Base-by-base conservation (phyloP, 2,329 filamentous ascomycete genomes). In the Sarocladiaceae sp. region DNA sequence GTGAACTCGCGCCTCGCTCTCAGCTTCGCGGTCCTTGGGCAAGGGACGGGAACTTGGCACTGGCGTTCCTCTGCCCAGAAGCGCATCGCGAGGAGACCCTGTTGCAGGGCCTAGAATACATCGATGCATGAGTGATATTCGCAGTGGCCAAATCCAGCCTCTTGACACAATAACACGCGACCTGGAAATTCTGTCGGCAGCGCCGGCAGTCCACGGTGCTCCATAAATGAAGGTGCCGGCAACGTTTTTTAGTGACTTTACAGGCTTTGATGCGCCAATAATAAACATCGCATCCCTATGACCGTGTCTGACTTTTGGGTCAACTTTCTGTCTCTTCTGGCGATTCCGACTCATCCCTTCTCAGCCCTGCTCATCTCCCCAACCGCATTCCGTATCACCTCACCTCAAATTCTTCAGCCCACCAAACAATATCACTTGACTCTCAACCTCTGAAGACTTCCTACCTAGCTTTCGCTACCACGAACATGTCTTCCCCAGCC, bases 401-500 rank as follows among this genome's bases (percentile, higher is more conserved):
- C 23, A 41, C n/a, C 15, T 16, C 9, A 20, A 3, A 6, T 27
- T 18, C n/a, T 23, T 27, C 3, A 9, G 4, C n/a, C 29, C 23
- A 16, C 12, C 7, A 10, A 21, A 11, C 24, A 12, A 7, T 15
- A 29, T 15, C 4, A 6, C 3, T 41, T 41, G 18, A 4, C 10
- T 35, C 33, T 19, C 34, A 15, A 39, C 19, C 15, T 20, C 11
- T 20, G 6, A 35, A 19, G 7, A 15, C 11, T 6, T 15, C 12
- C n/a, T n/a, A 20, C 33, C 6, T n/a, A 35, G 10, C 20, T 16
- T 39, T 9, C 7, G 26, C 34, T 7, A 39, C n/a, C 26, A 16
- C 37, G 29, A 19, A 21, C 24, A 41, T 41, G 37, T 27, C 37
- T 4, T 41, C 37, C 15, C 10, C 23, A 57, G 44, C 55, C 58